Conservation (phyloP, 2,329 filamentous ascomycete species). For the Torrubiella hemipterigena region DNA sequence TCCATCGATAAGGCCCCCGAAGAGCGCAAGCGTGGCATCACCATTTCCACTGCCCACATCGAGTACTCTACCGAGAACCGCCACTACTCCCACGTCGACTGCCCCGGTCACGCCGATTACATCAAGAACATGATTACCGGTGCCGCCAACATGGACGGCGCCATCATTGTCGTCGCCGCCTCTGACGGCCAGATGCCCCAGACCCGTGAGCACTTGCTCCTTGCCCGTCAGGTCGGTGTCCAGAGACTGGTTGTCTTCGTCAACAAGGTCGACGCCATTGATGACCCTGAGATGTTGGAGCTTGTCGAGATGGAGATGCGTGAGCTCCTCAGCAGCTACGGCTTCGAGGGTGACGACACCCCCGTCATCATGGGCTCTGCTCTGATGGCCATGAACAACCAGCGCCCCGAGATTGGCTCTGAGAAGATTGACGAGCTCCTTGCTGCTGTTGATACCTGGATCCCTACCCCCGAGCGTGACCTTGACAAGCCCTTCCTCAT, state of each 20-base stretch:
- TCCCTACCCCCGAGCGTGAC: slow-evolving; percentile 87
- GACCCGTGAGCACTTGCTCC: slow-evolving; percentile 94
- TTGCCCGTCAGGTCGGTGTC: slow-evolving; percentile 95
- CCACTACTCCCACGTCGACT: slow-evolving; percentile 99
- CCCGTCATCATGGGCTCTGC: slow-evolving; percentile 96
- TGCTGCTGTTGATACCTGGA: slow-evolving; percentile 84
- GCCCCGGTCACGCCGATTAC: slow-evolving; percentile 99
- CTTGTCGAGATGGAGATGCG: slow-evolving; percentile 99
- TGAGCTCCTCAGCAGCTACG: slow-evolving; percentile 83
- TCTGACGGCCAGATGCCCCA: slow-evolving; percentile 99
- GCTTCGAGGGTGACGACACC: slow-evolving; percentile 96
- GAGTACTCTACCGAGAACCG: slow-evolving; percentile 90
- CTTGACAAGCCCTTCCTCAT: slow-evolving; percentile 98
- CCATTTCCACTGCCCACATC: slow-evolving; percentile 96
- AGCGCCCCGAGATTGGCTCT: slow-evolving; percentile 75
- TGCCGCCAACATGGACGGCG: slow-evolving; percentile 98
- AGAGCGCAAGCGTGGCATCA: slow-evolving; percentile 99
- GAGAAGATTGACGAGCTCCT: slow-evolving; percentile 87
- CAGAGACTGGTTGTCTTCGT: slow-evolving; percentile 98
- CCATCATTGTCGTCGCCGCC: slow-evolving; percentile 96
- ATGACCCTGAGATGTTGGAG: slow-evolving; percentile 99
- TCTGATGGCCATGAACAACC: slow-evolving; percentile 82
- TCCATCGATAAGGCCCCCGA: slow-evolving; percentile 98
- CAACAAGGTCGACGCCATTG: slow-evolving; percentile 97
- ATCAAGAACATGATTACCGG: slow-evolving; percentile 99